Conservation (phyloP, 1,139 yeast genomes). For the Pichia sp. region DNA sequence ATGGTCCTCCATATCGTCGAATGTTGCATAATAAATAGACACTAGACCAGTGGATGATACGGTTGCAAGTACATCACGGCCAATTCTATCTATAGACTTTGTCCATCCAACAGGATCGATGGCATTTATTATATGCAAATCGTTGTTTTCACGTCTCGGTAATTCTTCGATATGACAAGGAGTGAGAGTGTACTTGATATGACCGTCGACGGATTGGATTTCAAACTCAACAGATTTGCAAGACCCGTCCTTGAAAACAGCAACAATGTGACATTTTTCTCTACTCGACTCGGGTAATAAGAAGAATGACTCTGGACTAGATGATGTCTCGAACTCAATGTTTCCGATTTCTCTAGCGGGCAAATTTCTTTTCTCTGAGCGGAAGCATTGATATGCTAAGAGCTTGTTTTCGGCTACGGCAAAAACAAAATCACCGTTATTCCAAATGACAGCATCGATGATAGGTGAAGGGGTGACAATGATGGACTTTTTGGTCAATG, state of each 20-base stretch:
- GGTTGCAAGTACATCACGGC: conserved; percentile 49
- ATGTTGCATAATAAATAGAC: conserved; percentile 40
- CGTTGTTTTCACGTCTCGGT: conserved; percentile 22
- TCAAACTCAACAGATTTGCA: conserved; percentile 24
- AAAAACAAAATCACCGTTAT: conserved; percentile 44
- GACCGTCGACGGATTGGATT: conserved; percentile 11
- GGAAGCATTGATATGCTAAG: conserved; percentile 58
- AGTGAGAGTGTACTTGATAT: conserved; percentile 15
- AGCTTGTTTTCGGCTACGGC: conserved; percentile 37
- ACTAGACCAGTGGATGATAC: conserved; percentile 51
- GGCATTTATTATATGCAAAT: conserved; percentile 43
- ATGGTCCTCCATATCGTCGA: conserved; percentile 8
- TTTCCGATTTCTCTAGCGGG: conserved; percentile 17
- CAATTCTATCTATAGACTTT: conserved; percentile 33
- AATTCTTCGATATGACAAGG: conserved; percentile 25
- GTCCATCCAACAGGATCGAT: conserved; percentile 64
- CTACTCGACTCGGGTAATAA: conserved; percentile 39
- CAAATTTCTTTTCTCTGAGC: conserved; percentile 8
- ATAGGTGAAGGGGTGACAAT: conserved; percentile 34
- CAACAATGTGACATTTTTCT: conserved; percentile 36
- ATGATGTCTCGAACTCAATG: conserved; percentile 13
- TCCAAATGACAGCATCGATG: conserved; percentile 44
- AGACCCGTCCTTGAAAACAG: conserved; percentile 29
- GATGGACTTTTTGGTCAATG: conserved; percentile 24
- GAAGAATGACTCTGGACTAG: conserved; percentile 35